Evolutionary conservation across 306 rosid species (phyloP), one percentile per base, ranked within the genome.

Genomic region (Rosa rugosa): DNA sequence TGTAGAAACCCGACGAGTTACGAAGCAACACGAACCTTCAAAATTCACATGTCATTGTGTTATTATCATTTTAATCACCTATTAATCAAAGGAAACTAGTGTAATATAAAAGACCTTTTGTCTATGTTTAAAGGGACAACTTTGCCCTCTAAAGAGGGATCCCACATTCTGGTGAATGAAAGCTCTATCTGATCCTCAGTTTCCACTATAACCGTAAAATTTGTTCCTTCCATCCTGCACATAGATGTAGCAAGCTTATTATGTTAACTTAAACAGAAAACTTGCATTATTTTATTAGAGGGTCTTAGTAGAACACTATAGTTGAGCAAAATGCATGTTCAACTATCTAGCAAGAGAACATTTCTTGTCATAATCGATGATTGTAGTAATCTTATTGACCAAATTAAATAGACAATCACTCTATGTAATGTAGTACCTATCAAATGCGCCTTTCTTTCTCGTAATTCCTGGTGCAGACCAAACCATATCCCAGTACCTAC

Each of bases 401-500:
- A 16, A 14, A 16, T 3, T 3, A 13, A 49, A 6, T 1, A 53
- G 23, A 56, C 13, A 4, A 8, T n/a, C n/a, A n/a, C n/a, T n/a
- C n/a, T n/a, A n/a, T n/a, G n/a, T n/a, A n/a, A n/a, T 8, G 27
- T 14, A 51, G 14, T 69, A 82, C 85, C 85, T 77, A 73, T 82
- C 85, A 73, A 82, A 73, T 40, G 69, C 76, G 14, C 85, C 85
- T 50, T 82, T 82, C 40, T 78, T 66, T 23, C 85, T 80, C 34
- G 20, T 54, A 47, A 77, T 77, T 67, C 57, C 79, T 11, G 80
- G 76, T 10, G 82, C 85, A 14, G 53, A 31, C 85, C 85, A 82
- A 56, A 82, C 85, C 72, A 77, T 45, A 78, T 82, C 85, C 85
- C 85, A 82, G 44, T 82, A 82, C 75, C 85, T 82, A 40, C 40